phyloP scores from a whole-genome alignment of 2,329 filamentous ascomycete genomes.

The Aspergillus ochraceus region DNA sequence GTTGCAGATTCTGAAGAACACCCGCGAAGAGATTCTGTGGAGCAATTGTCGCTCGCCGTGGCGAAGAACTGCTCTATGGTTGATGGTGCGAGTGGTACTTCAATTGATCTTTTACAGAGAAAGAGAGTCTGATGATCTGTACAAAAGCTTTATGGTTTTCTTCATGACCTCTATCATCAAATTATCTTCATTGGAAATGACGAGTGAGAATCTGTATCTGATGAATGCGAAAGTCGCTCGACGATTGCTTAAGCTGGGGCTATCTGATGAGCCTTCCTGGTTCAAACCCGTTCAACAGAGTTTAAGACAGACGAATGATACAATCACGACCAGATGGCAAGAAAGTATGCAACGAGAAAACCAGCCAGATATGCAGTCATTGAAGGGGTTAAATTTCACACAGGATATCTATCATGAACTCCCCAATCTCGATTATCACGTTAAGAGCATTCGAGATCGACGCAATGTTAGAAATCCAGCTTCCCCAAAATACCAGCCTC shows the following conservation, averaged over 20 bases:
- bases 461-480: neutral
- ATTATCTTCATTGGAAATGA: neutral
- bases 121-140: conserved; percentile 25
- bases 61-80: conserved; percentile 46
- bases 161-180: conserved; percentile 42
- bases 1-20: conserved; percentile 50
- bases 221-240: conserved; percentile 1
- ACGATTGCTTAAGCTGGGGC: neutral
- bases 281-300: neutral
- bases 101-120: conserved; percentile 11
- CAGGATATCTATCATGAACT: neutral
- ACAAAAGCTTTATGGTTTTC: conserved; percentile 55
- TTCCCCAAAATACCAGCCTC: neutral
- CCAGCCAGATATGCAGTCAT: neutral
- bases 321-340: neutral
- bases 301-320: neutral
- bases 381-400: neutral
- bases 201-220: neutral
- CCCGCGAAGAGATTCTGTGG: conserved; percentile 57
- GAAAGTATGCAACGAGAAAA: neutral
- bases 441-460: neutral
- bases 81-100: conserved; percentile 47
- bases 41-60: conserved; percentile 17
- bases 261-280: neutral
- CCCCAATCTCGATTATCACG: neutral